A percentile compares a stretch with the other conserved stretches of the same genome.
Evolutionary conservation across 169 alveolate species (phyloP).

Genomic region (Plasmodium knowlesi): DNA sequence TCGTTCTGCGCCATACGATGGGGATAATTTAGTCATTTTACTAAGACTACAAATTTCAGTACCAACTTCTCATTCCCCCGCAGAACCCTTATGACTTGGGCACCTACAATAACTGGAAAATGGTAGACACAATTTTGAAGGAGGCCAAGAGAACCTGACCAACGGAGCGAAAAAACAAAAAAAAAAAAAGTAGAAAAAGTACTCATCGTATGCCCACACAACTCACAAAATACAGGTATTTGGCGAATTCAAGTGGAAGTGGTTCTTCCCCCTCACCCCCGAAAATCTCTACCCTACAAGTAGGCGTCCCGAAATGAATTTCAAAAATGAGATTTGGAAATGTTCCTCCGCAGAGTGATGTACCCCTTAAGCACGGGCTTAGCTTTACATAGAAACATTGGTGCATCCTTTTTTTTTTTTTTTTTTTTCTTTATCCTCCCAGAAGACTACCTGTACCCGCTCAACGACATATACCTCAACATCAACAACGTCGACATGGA

Average conservation of each 20-base stretch:
- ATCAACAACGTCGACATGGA: constrained; percentile 43
- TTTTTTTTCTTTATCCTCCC: neutral
- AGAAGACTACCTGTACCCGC: constrained; percentile 37
- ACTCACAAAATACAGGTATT: constrained; percentile 21
- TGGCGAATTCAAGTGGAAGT: constrained; percentile 62
- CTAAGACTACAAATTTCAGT: neutral
- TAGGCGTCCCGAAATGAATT: neutral
- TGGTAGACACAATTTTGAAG: neutral
- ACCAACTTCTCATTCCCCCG: neutral
- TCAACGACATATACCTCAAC: constrained; percentile 52
- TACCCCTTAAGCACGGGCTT: neutral
- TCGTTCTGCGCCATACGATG: neutral
- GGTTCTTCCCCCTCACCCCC: constrained; percentile 57
- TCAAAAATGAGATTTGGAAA: neutral
- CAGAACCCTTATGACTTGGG: constrained; percentile 68
- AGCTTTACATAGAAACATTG: neutral
- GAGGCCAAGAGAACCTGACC: neutral
- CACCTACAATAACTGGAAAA: constrained; percentile 55
- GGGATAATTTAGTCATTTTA: neutral
- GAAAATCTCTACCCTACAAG: constrained; percentile 26
- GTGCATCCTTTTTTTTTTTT: neutral
- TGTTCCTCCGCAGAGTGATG: neutral
- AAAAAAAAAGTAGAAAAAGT: neutral
- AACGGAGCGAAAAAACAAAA: neutral
- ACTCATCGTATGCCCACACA: neutral